phyloP scores from a whole-genome alignment of 73 alveolate genomes.

The Paraurostyla sp. region DNA sequence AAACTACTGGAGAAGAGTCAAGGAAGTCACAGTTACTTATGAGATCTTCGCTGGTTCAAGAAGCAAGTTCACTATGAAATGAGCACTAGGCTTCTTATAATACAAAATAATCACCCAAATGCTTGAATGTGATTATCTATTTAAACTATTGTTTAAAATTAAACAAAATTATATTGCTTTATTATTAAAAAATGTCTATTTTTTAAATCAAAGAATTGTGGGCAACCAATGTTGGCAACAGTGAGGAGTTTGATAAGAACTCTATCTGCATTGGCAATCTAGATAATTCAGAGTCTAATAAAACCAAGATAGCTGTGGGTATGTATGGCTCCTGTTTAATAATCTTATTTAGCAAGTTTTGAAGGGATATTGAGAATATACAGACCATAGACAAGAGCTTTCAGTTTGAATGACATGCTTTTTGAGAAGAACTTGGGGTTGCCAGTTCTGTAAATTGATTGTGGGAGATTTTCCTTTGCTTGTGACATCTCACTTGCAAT shows the following conservation, averaged over 20 bases:
- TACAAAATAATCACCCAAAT: background rate
- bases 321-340: constrained; percentile 34
- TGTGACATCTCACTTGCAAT: constrained; percentile 76
- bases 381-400: constrained; percentile 71
- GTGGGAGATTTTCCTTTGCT: constrained; percentile 26
- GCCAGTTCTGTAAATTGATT: constrained; percentile 60
- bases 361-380: constrained; percentile 72
- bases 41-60: constrained; percentile 73
- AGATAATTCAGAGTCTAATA: constrained; percentile 72
- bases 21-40: constrained; percentile 61
- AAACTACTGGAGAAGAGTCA: constrained; percentile 76
- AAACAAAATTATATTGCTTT: background rate
- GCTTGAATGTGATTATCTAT: background rate
- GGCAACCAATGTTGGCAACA: constrained; percentile 61
- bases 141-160: constrained; percentile 11
- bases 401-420: constrained; percentile 73
- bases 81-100: background rate
- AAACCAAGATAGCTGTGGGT: constrained; percentile 76
- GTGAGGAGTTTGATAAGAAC: constrained; percentile 76
- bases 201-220: constrained; percentile 74
- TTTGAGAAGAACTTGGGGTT: constrained; percentile 75
- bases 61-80: constrained; percentile 67
- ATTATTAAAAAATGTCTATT: constrained; percentile 58
- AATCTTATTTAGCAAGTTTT: background rate
- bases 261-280: constrained; percentile 81